phyloP scores from a whole-genome alignment of 176 grass and related monocot species.

The Alopecurus myosuroides region DNA sequence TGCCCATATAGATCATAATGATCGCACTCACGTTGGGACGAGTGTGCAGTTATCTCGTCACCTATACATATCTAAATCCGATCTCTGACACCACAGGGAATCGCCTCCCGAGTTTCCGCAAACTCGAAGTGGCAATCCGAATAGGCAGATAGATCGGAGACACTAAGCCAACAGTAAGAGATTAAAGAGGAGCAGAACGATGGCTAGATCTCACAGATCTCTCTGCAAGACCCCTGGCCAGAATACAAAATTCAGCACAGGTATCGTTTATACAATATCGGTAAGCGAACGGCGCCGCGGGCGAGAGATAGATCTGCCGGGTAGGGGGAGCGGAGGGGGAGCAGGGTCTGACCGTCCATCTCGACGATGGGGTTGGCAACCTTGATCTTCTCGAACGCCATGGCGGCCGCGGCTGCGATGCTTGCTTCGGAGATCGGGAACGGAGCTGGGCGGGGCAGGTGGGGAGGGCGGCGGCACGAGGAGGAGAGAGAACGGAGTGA shows the following conservation, averaged over 20 bases:
- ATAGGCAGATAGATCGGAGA: background rate
- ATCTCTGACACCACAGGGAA: background rate
- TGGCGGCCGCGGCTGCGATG: conserved; percentile 13
- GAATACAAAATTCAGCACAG: conserved; percentile 15
- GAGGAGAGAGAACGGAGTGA: background rate
- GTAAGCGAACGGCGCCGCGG: background rate
- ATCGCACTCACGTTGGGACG: background rate
- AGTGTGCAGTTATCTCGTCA: background rate
- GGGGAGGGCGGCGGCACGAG: background rate
- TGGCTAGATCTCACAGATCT: conserved; percentile 27
- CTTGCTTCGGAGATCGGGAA: conserved; percentile 45
- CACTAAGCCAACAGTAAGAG: background rate
- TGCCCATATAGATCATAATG: background rate
- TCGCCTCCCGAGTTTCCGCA: background rate
- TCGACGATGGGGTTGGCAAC: conserved; percentile 81
- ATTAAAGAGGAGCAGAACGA: background rate
- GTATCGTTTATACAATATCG: background rate
- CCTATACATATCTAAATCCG: background rate
- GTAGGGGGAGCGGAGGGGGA: background rate
- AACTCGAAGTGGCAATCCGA: background rate
- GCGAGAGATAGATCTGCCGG: background rate
- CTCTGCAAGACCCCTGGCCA: background rate
- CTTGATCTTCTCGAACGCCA: conserved; percentile 95
- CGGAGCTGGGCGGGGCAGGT: background rate
- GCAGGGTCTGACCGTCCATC: conserved; percentile 75